Base-by-base conservation (phyloP, 1,284 basidiomycete species). In the Ganoderma meredithae region DNA sequence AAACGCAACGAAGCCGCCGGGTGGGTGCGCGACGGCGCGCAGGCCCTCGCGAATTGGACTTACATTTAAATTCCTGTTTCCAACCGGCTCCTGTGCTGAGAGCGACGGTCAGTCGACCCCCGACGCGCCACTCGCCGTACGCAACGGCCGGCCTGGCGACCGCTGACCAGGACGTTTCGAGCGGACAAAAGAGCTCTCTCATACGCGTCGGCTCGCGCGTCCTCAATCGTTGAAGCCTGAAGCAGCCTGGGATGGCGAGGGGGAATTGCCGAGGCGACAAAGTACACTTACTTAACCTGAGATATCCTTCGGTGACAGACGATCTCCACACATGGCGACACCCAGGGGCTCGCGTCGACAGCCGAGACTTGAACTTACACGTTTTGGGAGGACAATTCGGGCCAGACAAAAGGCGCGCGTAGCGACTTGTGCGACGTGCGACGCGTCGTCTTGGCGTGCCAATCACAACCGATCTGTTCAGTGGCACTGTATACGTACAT, bases 311-410 rank as follows among this genome's bases (percentile, higher is more conserved):
- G 47, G n/a, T 22, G 47, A 49, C 10, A 25, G 47, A 10, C 22
- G 22, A 49, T 49, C 47, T 25, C 22, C n/a, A n/a, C n/a, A n/a
- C n/a, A n/a, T n/a, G n/a, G n/a, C n/a, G n/a, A n/a, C n/a, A n/a
- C n/a, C n/a, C n/a, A n/a, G 47, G 47, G 47, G 47, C 47, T 25
- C 47, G 47, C 19, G 22, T 41, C n/a, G 22, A 25, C 7, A 13
- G 4, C 22, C 47, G 47, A 10, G 47, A 25, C 47, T 13, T 9
- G 52, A 8, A 19, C 52, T 27, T 55, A 13, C 17, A 15, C 52
- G 27, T 55, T 55, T 59, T 59, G 56, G 56, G 56, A 22, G 47
- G 10, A 49, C 47, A 49, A 49, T 49, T 12, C 47, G 47, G 9
- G 47, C 22, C 22, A 25, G 10, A 41, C 56, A 59, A 41, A 39